Evolutionary conservation across 2,329 filamentous ascomycete genomes (phyloP).

Genomic region (Alternaria gaisen): DNA sequence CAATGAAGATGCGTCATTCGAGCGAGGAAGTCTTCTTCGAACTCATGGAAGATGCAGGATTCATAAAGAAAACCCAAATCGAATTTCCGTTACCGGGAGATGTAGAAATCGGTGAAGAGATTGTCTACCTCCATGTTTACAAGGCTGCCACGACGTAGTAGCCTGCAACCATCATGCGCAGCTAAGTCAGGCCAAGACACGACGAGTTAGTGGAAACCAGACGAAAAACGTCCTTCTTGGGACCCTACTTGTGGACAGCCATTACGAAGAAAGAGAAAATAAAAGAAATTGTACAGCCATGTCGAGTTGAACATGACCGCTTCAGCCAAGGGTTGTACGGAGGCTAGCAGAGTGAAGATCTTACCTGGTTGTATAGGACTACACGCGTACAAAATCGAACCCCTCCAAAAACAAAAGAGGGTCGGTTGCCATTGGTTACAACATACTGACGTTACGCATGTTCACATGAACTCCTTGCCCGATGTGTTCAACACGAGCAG

Average conservation of each 20-base stretch:
- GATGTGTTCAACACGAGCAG: background rate
- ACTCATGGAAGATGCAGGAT: conserved; percentile 52
- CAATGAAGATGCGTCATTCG: conserved; percentile 73
- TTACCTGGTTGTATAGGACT: background rate
- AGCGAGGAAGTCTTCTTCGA: conserved; percentile 73
- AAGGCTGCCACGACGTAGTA: background rate
- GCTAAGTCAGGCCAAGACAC: background rate
- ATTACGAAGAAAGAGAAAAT: background rate
- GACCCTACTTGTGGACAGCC: background rate
- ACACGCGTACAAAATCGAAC: background rate
- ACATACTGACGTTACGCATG: background rate
- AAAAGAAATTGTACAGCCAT: background rate
- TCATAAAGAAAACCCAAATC: conserved; percentile 26
- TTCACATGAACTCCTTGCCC: background rate
- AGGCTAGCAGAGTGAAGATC: background rate
- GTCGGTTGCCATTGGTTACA: background rate
- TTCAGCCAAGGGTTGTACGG: background rate
- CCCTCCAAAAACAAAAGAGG: background rate
- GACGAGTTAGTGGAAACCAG: background rate
- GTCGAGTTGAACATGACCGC: background rate
- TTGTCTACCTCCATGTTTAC: conserved; percentile 32
- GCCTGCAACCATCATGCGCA: background rate
- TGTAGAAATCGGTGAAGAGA: conserved; percentile 35
- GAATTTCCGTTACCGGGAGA: conserved; percentile 41
- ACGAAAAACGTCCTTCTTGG: background rate